Conservation (phyloP, 108 stramenopile genomes). For the Parietichytrium sp. region DNA sequence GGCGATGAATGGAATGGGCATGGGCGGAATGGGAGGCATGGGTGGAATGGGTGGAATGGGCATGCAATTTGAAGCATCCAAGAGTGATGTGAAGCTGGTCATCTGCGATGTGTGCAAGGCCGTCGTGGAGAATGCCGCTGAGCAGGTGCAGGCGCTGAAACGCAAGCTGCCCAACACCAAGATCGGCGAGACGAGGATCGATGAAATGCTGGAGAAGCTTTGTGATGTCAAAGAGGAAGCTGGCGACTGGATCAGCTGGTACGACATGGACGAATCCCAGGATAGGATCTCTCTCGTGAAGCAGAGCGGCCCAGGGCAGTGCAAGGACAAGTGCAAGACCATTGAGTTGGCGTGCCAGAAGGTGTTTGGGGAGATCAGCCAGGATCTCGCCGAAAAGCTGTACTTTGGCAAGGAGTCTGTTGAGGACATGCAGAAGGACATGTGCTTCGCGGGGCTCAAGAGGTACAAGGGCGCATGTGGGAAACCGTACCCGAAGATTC, state of each 20-base stretch:
- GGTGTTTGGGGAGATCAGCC: slow-evolving; percentile 7
- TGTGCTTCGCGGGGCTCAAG: background rate
- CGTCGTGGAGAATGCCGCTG: slow-evolving; percentile 18
- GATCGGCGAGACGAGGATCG: slow-evolving; percentile 35
- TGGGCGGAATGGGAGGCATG: background rate
- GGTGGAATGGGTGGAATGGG: slow-evolving; percentile 22
- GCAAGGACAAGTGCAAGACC: slow-evolving; percentile 20
- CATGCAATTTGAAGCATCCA: background rate
- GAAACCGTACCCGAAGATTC: slow-evolving; percentile 10
- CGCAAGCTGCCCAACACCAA: slow-evolving; percentile 36
- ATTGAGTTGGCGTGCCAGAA: slow-evolving; percentile 1
- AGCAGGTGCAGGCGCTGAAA: background rate
- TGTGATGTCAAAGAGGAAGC: background rate
- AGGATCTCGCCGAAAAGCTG: background rate
- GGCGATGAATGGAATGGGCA: background rate
- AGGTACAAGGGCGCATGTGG: slow-evolving; percentile 23
- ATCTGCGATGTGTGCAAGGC: slow-evolving; percentile 11
- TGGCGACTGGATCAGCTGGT: background rate
- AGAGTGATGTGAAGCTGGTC: background rate
- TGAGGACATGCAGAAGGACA: background rate
- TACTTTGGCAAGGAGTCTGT: background rate
- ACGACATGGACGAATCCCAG: background rate
- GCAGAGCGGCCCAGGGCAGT: background rate
- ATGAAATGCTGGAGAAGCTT: background rate
- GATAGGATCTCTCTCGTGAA: background rate